Conservation (phyloP, 2,329 filamentous ascomycete species). For the Trichocomaceae sp. region DNA sequence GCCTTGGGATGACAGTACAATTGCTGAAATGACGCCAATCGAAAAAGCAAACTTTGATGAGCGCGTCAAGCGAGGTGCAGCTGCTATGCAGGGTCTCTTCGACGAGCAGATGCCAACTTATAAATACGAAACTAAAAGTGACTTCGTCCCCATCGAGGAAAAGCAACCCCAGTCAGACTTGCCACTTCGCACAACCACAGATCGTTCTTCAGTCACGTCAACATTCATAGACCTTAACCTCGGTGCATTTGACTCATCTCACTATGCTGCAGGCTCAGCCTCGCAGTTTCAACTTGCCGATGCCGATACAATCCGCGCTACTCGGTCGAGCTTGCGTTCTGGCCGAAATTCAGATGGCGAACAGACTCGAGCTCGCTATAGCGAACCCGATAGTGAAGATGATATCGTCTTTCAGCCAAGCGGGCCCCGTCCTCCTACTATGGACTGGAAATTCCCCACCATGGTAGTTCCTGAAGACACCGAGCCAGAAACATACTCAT, state of each 20-base stretch:
- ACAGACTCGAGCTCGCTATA: conserved; percentile 25
- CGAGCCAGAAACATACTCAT: conserved; percentile 15
- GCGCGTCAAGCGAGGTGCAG: conserved; percentile 51
- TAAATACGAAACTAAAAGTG: conserved; percentile 49
- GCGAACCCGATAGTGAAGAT: conserved; percentile 18
- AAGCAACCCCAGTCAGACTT: conserved; percentile 48
- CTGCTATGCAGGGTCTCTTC: conserved; percentile 53
- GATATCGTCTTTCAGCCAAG: conserved; percentile 20
- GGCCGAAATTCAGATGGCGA: conserved; percentile 32
- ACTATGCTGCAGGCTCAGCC: conserved; percentile 48
- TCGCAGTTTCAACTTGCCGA: conserved; percentile 47
- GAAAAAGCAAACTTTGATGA: conserved; percentile 51
- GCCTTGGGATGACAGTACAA: conserved; percentile 22
- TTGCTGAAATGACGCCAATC: conserved; percentile 34
- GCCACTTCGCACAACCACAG: conserved; percentile 43
- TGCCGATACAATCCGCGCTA: conserved; percentile 52
- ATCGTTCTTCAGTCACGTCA: conserved; percentile 43
- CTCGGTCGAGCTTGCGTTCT: conserved; percentile 44
- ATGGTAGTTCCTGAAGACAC: conserved; percentile 24
- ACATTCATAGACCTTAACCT: conserved; percentile 53
- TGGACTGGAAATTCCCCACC: conserved; percentile 43
- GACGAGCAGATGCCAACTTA: conserved; percentile 52
- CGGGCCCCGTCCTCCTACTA: conserved; percentile 39
- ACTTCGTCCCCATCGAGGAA: conserved; percentile 40
- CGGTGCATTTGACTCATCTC: conserved; percentile 43